Evolutionary conservation across 768 basidiomycete species (phyloP), one percentile per base, ranked within the genome.

Genomic region (Punctularia strigosozonata): DNA sequence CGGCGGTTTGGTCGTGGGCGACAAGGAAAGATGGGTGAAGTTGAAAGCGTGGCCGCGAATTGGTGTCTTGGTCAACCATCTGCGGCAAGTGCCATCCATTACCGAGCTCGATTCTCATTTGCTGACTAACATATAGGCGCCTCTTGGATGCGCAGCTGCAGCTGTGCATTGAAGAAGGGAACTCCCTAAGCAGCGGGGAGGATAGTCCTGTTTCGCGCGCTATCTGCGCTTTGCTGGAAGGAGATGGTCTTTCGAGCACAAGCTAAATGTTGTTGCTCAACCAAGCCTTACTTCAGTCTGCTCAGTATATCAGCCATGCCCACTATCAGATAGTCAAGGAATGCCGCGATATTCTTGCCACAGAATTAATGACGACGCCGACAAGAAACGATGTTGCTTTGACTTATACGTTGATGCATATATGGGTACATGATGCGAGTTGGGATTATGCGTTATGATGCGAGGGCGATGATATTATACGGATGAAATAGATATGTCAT

Each of bases 1-100:
- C 7, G 85, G 87, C n/a, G 86, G 83, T 1, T 55, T 92, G 30
- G 73, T 69, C 4, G 57, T 86, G 23, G 73, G 73, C 5, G 68
- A 59, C 13, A 71, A 68, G 32, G 69, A 72, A 18, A 61, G 63
- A 19, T 50, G 53, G 44, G 59, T 95, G 42, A 78, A 71, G 49
- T 54, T 94, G 44, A 74, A 69, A 40, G 85, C 88, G 0, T 86
- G 80, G 75, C 84, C 91, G n/a, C 72, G 89, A 6, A 92, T 94
- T 36, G 90, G 89, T 2, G 77, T 90, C 8, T 68, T 95, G 21
- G 82, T 88, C 30, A 90, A 90, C 50, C 86, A 90, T 46, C 60
- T 91, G 8, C 68, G 86, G 86, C 84, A 52, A 44, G 66, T 56
- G 18, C 2, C 31, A 20, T 5, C n/a, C 18, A 6, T n/a, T 5